These are phyloP conservation scores for Penicillium palitans DNA, from an alignment of 2,329 filamentous ascomycete genomes.

Conservation along the genomic window DNA sequence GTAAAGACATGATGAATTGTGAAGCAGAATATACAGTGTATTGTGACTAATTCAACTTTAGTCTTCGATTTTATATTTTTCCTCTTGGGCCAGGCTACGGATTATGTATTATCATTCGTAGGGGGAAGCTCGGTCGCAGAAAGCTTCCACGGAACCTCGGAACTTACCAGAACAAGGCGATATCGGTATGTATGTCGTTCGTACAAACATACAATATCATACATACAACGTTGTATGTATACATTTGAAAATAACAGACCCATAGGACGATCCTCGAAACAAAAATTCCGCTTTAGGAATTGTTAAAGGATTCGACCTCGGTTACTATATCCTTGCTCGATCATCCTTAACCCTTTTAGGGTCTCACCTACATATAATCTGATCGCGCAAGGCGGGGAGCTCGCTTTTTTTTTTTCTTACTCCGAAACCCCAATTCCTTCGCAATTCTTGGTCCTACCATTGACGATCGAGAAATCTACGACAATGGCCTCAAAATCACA, in stretches of 20 bases:
- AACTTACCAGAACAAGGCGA: neutral
- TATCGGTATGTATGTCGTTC: neutral
- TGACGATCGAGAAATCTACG: neutral
- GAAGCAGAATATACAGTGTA: conserved; percentile 5
- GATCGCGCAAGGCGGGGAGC: neutral
- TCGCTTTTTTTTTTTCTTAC: neutral
- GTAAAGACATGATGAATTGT: conserved; percentile 29
- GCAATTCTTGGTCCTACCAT: neutral
- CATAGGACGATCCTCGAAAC: neutral
- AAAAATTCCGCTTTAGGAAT: neutral
- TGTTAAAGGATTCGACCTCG: neutral
- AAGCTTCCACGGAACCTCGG: conserved; percentile 10
- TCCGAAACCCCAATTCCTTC: neutral
- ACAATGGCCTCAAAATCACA: conserved; percentile 18
- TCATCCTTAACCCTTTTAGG: neutral
- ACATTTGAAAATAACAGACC: neutral
- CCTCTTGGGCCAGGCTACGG: neutral
- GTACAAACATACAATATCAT: neutral
- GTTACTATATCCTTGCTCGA: conserved; percentile 3
- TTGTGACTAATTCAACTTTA: neutral
- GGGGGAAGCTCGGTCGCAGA: neutral
- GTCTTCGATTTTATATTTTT: neutral
- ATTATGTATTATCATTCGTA: conserved; percentile 3
- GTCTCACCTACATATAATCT: conserved; percentile 5
- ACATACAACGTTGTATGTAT: neutral